A percentile compares a stretch with the other conserved stretches of the same genome.
Evolutionary conservation across 805 yeast species (phyloP).

Genomic region (Henningerozyma blattae): DNA sequence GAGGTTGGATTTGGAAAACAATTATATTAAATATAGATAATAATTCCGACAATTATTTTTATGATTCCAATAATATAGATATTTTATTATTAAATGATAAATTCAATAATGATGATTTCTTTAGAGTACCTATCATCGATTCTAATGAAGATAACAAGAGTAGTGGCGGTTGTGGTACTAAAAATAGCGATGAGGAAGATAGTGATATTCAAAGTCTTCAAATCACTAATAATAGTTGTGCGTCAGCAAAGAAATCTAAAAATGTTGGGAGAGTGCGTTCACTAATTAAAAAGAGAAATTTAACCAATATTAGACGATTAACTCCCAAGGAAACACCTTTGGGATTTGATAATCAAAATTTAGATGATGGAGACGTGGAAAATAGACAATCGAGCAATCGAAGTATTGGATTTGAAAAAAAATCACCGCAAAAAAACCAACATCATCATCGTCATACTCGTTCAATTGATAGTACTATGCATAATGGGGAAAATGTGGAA

Average conservation of each 20-base stretch:
- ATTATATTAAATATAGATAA: slow-evolving; percentile 8
- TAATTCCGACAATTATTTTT: neutral
- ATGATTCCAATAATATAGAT: neutral
- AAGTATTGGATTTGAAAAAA: too few species aligned
- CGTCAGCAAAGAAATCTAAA: too few species aligned
- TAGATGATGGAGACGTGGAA: neutral
- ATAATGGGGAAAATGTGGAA: neutral
- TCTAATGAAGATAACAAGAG: slow-evolving; percentile 3
- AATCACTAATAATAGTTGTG: too few species aligned
- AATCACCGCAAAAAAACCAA: neutral
- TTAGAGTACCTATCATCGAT: slow-evolving; percentile 9
- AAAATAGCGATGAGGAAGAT: neutral
- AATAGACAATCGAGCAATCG: neutral
- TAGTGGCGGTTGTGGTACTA: neutral
- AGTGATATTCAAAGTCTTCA: too few species aligned
- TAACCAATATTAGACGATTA: slow-evolving; percentile 12
- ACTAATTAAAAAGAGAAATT: neutral
- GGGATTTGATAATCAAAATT: neutral
- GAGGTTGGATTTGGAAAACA: slow-evolving; percentile 25
- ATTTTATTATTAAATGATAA: too few species aligned
- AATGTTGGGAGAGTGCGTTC: neutral
- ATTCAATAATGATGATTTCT: slow-evolving; percentile 1
- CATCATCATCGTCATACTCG: neutral
- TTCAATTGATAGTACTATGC: neutral
- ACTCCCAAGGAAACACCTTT: slow-evolving; percentile 14